Evolutionary conservation across 345 rosid genomes (phyloP).

Genomic region (Cochlearia excelsa): DNA sequence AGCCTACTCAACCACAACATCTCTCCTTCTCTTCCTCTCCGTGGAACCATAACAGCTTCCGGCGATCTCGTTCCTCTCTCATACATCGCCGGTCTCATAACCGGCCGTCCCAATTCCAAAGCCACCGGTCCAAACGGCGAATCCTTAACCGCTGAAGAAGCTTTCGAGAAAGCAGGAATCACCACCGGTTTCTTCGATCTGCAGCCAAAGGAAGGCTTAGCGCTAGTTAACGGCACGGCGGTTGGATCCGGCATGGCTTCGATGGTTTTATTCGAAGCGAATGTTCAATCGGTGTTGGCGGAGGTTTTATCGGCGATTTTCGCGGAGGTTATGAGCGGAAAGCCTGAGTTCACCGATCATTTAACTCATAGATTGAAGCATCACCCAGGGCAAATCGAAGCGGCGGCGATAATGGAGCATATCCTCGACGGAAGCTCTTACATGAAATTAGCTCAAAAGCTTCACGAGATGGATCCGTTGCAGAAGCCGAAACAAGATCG

Average conservation of each 20-base stretch:
- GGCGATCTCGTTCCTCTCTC: constrained; percentile 78
- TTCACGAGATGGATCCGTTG: constrained; percentile 64
- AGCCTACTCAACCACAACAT: constrained; percentile 56
- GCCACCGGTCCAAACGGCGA: constrained; percentile 57
- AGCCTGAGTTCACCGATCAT: constrained; percentile 74
- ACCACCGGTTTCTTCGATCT: constrained; percentile 50
- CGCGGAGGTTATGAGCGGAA: constrained; percentile 75
- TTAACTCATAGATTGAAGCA: constrained; percentile 70
- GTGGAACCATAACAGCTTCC: constrained; percentile 70
- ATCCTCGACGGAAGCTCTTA: constrained; percentile 64
- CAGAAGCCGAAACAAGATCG: constrained; percentile 72
- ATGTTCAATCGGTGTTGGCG: constrained; percentile 43
- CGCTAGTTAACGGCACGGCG: constrained; percentile 68
- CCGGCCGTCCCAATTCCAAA: constrained; percentile 59
- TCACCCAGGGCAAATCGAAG: constrained; percentile 80
- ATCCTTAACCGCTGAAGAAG: constrained; percentile 39
- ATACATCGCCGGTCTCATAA: constrained; percentile 61
- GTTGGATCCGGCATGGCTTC: constrained; percentile 82
- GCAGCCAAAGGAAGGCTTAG: constrained; percentile 74
- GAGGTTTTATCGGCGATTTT: constrained; percentile 63
- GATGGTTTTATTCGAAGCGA: constrained; percentile 58
- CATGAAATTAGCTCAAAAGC: constrained; percentile 55
- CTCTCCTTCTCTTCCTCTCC: constrained; percentile 67
- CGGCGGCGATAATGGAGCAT: constrained; percentile 79
- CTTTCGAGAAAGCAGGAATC: constrained; percentile 52